Evolutionary conservation across 208 protist species (phyloP).

Genomic region (Wallacemonas rigidus): DNA sequence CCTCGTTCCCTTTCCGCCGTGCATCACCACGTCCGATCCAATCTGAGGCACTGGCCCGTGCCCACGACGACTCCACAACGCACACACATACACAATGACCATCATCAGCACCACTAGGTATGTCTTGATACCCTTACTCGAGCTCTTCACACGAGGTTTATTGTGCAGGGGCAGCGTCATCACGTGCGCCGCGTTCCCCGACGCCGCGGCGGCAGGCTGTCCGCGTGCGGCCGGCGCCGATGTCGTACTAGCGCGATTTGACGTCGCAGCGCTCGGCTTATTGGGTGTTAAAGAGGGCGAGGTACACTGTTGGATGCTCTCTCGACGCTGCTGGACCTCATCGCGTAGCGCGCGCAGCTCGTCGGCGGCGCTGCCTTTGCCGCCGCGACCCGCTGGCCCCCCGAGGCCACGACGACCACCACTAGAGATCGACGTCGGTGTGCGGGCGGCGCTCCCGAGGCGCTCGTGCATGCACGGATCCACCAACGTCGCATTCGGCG

Average conservation of each 20-base stretch:
- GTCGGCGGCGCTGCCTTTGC: conserved; percentile 17
- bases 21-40: too few relatives aligned
- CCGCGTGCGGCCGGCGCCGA: neutral
- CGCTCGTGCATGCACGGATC: conserved; percentile 21
- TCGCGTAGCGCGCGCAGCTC: conserved; percentile 57
- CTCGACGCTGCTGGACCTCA: conserved; percentile 23
- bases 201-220: neutral
- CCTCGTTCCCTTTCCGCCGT: too few relatives aligned
- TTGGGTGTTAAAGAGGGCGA: neutral
- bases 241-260: neutral
- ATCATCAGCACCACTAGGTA: conserved; percentile 41
- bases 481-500: conserved; percentile 27
- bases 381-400: neutral
- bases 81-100: conserved; percentile 35
- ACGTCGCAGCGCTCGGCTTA: neutral
- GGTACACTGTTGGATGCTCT: conserved; percentile 14
- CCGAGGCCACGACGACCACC: neutral
- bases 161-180: conserved; percentile 2
- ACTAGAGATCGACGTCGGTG: conserved; percentile 16
- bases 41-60: too few relatives aligned
- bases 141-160: neutral
- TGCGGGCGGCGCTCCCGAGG: conserved; percentile 10
- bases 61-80: conserved; percentile 21
- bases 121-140: conserved; percentile 34
- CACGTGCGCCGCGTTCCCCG: neutral